phyloP scores from a whole-genome alignment of 148 eudicot species.

The Rhododendron kiyosumense region DNA sequence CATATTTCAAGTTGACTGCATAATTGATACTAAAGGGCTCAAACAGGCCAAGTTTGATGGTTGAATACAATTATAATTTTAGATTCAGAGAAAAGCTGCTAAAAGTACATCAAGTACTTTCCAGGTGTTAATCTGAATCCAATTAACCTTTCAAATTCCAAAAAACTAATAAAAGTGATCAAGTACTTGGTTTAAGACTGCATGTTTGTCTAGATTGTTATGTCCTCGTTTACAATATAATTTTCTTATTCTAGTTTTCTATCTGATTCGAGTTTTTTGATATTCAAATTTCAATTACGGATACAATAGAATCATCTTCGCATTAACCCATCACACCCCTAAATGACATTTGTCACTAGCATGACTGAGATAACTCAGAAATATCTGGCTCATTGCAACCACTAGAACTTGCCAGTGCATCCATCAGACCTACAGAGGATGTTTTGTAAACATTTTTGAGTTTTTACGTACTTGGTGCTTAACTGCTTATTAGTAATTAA shows the following conservation, averaged over 20 bases:
- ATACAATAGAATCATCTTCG: not conserved
- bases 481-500: not conserved
- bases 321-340: not conserved
- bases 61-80: not conserved
- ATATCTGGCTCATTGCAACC: not conserved
- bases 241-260: not conserved
- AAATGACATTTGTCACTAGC: not conserved
- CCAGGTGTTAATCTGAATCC: not conserved
- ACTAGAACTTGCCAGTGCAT: not conserved
- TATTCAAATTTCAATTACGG: not conserved
- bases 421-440: not conserved
- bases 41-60: not conserved
- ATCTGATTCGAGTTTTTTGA: not conserved
- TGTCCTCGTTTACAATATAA: not conserved
- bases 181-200: not conserved
- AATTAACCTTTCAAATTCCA: not conserved
- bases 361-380: not conserved
- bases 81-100: not conserved
- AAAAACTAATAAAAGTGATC: not conserved
- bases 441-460: not conserved
- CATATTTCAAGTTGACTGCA: not conserved
- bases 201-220: not conserved
- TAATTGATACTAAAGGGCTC: not conserved
- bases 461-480: not conserved
- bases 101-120: not conserved